Evolutionary conservation across 768 basidiomycete genomes (phyloP).

Genomic region (Tylopilus plumbeoviolaceoides): DNA sequence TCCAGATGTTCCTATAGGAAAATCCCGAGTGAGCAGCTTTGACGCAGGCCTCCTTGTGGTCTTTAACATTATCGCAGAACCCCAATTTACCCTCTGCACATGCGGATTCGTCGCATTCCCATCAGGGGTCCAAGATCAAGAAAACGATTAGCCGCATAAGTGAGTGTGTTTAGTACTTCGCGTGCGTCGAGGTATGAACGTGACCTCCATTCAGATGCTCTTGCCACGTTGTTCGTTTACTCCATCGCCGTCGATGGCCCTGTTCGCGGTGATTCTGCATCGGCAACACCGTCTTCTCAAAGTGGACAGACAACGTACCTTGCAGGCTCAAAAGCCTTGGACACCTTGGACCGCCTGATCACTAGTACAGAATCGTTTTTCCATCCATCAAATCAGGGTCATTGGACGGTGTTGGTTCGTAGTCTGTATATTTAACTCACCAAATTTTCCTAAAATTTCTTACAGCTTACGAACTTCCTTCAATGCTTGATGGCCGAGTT

Average conservation of each 20-base stretch:
- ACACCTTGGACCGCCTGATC: conserved; percentile 81
- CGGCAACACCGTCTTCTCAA: conserved; percentile 65
- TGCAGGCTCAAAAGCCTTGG: conserved; percentile 84
- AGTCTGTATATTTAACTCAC: background rate
- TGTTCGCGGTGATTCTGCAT: conserved; percentile 41
- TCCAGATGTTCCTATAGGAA: conserved; percentile 48
- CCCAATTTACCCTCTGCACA: conserved; percentile 63
- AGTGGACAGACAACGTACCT: conserved; percentile 51
- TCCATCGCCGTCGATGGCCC: conserved; percentile 84
- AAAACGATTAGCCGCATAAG: conserved; percentile 63
- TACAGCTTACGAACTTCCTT: conserved; percentile 76
- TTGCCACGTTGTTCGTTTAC: conserved; percentile 85
- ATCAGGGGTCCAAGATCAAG: conserved; percentile 59
- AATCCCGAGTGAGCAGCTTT: conserved; percentile 46
- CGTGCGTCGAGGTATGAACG: background rate
- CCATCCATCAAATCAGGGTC: conserved; percentile 89
- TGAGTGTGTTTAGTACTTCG: conserved; percentile 22
- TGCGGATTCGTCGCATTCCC: conserved; percentile 61
- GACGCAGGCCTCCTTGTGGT: background rate
- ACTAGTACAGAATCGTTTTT: conserved; percentile 94
- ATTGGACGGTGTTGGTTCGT: conserved; percentile 55
- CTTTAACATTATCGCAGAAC: conserved; percentile 37
- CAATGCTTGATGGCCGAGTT: conserved; percentile 75
- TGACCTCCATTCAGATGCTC: conserved; percentile 45
- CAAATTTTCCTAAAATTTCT: conserved; percentile 9